These are phyloP conservation scores for Clarireedia hainanense DNA, from an alignment of 2,329 filamentous ascomycete species.

Conservation along the genomic window DNA sequence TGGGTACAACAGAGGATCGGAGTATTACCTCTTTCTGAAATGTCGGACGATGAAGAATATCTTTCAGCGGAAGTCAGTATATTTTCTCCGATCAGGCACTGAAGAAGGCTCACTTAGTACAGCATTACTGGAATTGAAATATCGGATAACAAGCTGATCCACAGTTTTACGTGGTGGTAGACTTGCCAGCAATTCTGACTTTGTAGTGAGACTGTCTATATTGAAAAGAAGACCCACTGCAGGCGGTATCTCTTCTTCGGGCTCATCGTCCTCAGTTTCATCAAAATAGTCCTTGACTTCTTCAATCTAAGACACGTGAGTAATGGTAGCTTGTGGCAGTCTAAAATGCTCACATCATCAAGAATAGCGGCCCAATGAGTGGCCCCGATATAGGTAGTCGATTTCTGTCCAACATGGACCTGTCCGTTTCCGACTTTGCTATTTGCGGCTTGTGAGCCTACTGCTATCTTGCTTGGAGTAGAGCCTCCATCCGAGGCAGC, in stretches of 20 bases:
- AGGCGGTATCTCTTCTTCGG: slow-evolving; percentile 28
- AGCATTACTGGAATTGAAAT: slow-evolving; percentile 46
- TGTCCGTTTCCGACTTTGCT: slow-evolving; percentile 27
- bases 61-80: slow-evolving; percentile 27
- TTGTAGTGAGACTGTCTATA: slow-evolving; percentile 32
- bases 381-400: slow-evolving; percentile 47
- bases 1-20: background rate
- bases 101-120: slow-evolving; percentile 37
- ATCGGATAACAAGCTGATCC: slow-evolving; percentile 44
- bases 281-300: slow-evolving; percentile 50
- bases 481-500: background rate
- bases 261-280: slow-evolving; percentile 32
- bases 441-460: background rate
- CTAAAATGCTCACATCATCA: slow-evolving; percentile 42
- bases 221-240: slow-evolving; percentile 33
- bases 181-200: slow-evolving; percentile 39
- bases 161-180: slow-evolving; percentile 40
- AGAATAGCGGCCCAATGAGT: slow-evolving; percentile 55
- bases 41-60: slow-evolving; percentile 45
- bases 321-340: background rate
- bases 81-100: too few relatives aligned
- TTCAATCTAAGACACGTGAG: slow-evolving; percentile 40
- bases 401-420: slow-evolving; percentile 35
- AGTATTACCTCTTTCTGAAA: slow-evolving; percentile 37
- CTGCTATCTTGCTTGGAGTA: background rate